These are phyloP conservation scores for Lactifluus echinatus DNA, from an alignment of 768 basidiomycete genomes.

Conservation along the genomic window DNA sequence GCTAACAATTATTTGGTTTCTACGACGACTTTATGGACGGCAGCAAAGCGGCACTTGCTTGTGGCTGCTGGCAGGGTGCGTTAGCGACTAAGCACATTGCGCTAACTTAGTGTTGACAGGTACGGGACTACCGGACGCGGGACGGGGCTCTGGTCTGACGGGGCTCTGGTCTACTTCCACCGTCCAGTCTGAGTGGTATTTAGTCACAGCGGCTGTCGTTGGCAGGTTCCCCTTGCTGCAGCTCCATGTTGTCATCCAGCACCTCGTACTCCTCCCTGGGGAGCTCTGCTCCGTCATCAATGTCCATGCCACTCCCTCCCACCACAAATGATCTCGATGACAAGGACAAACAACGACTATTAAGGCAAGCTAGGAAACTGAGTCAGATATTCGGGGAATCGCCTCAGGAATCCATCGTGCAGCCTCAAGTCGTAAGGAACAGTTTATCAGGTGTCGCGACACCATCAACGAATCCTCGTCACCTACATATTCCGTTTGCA, in stretches of 20 bases:
- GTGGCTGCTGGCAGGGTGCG: too few species aligned
- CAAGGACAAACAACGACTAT: slow-evolving; percentile 31
- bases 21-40: slow-evolving; percentile 6
- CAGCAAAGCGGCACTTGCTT: neutral
- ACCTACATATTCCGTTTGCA: neutral
- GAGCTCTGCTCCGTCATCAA: neutral
- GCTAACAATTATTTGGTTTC: too few species aligned
- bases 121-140: neutral
- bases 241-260: neutral
- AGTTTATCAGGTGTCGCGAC: neutral
- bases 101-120: neutral
- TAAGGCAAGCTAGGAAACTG: slow-evolving; percentile 38
- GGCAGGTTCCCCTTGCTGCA: neutral
- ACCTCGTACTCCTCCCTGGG: neutral
- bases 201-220: neutral
- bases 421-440: slow-evolving; percentile 1
- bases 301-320: slow-evolving; percentile 19
- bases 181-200: neutral
- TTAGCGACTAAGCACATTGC: neutral
- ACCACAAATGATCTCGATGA: slow-evolving; percentile 30
- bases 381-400: slow-evolving; percentile 36
- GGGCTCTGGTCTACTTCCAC: neutral
- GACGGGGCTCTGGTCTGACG: neutral
- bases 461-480: neutral
- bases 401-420: slow-evolving; percentile 19